Evolutionary conservation across 345 rosid genomes (phyloP).

Genomic region (Pseudoturritis turrita): DNA sequence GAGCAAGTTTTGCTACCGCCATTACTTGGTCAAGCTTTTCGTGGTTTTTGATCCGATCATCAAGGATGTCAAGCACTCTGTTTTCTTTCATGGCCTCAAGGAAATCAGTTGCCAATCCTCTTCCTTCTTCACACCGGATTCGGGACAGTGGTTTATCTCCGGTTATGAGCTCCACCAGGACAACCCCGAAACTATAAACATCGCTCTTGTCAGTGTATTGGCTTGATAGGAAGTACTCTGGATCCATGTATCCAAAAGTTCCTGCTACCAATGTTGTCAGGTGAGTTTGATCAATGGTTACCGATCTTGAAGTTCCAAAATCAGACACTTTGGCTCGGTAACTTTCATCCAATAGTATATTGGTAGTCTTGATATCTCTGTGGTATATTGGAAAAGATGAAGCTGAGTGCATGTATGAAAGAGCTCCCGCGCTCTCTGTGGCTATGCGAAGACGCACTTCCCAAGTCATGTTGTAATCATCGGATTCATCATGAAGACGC

Average conservation of each 20-base stretch:
- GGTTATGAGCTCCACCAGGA: constrained; percentile 61
- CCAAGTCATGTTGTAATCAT: constrained; percentile 31
- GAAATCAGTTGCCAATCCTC: constrained; percentile 28
- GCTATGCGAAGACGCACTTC: constrained; percentile 35
- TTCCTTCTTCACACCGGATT: neutral
- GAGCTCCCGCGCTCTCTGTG: constrained; percentile 24
- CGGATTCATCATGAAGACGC: constrained; percentile 25
- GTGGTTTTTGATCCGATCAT: neutral
- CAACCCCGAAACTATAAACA: constrained; percentile 76
- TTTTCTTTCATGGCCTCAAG: constrained; percentile 16
- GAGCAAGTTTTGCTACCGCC: constrained; percentile 29
- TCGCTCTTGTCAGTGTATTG: constrained; percentile 24
- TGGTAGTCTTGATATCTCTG: constrained; percentile 37
- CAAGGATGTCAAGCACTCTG: constrained; percentile 26
- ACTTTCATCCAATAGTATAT: constrained; percentile 34
- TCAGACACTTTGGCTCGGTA: constrained; percentile 37
- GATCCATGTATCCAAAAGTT: constrained; percentile 25
- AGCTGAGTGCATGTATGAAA: constrained; percentile 38
- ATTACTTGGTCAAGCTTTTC: neutral
- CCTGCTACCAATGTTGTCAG: constrained; percentile 17
- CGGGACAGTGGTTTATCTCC: constrained; percentile 31
- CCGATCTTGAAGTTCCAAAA: constrained; percentile 43
- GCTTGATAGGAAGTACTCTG: constrained; percentile 20
- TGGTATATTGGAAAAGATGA: constrained; percentile 37
- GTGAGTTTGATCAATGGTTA: constrained; percentile 35